Percentiles rank a stretch among this genome's conserved stretches.
phyloP scores from a whole-genome alignment of 805 yeast genomes.

The Wickerhamomyces chambardii region DNA sequence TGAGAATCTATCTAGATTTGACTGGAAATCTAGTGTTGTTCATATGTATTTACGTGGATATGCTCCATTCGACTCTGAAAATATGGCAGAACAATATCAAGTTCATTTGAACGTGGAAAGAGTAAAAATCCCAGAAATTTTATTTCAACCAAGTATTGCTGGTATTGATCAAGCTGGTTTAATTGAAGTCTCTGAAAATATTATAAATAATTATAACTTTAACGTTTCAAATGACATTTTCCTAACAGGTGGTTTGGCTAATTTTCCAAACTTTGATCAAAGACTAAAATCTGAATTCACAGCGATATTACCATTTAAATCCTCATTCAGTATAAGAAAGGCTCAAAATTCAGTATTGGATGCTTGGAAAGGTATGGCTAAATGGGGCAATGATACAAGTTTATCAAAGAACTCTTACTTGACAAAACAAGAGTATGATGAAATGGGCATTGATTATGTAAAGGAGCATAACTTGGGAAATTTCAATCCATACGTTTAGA shows the following conservation, averaged over 20 bases:
- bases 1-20: conserved; percentile 53
- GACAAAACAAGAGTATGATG: conserved; percentile 70
- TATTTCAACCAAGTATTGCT: conserved; percentile 89
- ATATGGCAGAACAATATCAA: conserved; percentile 82
- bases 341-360: conserved; percentile 69
- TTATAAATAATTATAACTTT: conserved; percentile 47
- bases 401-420: conserved; percentile 37
- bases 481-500: conserved; percentile 1
- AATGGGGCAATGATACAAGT: conserved; percentile 51
- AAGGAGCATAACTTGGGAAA: conserved; percentile 83
- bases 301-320: conserved; percentile 59
- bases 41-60: conserved; percentile 91
- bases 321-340: conserved; percentile 47
- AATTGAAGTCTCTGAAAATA: conserved; percentile 64
- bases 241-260: conserved; percentile 79
- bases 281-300: conserved; percentile 67
- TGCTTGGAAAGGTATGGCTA: conserved; percentile 93
- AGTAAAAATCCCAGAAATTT: conserved; percentile 83
- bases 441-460: conserved; percentile 82
- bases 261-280: conserved; percentile 53
- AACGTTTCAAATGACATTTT: conserved; percentile 57
- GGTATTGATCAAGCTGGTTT: conserved; percentile 96
- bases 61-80: conserved; percentile 72
- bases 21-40: conserved; percentile 73
- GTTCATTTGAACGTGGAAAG: conserved; percentile 87